Evolutionary conservation across 228 moss, liverwort and hornwort species (phyloP).

Genomic region (Sphagnum fallax): DNA sequence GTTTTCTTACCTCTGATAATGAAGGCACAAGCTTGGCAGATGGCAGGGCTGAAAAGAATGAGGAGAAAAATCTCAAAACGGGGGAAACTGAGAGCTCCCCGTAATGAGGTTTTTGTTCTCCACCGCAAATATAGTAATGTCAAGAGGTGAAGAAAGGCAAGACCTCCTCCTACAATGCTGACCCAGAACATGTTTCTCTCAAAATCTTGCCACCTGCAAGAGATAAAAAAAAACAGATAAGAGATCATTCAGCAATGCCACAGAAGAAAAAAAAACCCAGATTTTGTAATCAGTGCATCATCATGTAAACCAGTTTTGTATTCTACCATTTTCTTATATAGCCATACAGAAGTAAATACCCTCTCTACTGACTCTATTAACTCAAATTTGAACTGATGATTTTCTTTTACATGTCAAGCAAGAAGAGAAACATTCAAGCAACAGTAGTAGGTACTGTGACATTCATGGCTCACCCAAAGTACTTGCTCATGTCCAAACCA

Average conservation of each 20-base stretch:
- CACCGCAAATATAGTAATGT: slow-evolving; percentile 60
- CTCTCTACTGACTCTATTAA: too few species aligned
- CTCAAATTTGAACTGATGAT: too few species aligned
- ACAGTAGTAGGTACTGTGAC: neutral
- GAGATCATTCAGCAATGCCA: neutral
- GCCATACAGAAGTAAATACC: too few species aligned
- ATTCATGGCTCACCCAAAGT: slow-evolving; percentile 17
- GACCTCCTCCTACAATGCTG: slow-evolving; percentile 45
- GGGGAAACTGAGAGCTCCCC: slow-evolving; percentile 68
- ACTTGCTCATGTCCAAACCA: slow-evolving; percentile 17
- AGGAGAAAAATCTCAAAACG: slow-evolving; percentile 89
- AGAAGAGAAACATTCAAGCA: neutral
- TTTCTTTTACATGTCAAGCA: neutral
- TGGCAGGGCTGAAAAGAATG: slow-evolving; percentile 60
- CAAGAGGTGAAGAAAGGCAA: slow-evolving; percentile 55
- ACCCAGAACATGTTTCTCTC: slow-evolving; percentile 82
- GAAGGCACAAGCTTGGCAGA: slow-evolving; percentile 80
- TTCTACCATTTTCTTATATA: too few species aligned
- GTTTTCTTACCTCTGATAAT: slow-evolving; percentile 57
- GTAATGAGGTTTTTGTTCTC: slow-evolving; percentile 59
- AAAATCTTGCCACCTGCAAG: slow-evolving; percentile 69
- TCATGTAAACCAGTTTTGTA: too few species aligned
- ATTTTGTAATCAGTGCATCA: too few species aligned
- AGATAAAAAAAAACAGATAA: neutral
- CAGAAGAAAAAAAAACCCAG: neutral